Conservation (phyloP, 345 rosid genomes). For the Leavenworthia alabamica region DNA sequence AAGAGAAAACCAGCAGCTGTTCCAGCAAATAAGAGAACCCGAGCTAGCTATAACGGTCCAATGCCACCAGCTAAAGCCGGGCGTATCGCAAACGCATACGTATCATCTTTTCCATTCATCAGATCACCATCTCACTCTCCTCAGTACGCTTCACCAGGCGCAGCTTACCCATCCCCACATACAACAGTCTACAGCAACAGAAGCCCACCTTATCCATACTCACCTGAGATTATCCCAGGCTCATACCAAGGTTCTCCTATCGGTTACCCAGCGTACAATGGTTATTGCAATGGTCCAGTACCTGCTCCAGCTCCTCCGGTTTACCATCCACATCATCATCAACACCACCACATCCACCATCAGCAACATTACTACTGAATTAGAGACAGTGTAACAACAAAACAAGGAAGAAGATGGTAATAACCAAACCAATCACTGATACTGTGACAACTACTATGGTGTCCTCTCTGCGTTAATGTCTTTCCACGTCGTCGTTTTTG, state of each 20-base stretch:
- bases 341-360: conserved; percentile 30
- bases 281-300: conserved; percentile 28
- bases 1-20: conserved; percentile 76
- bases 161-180: conserved; percentile 60
- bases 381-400: conserved; percentile 25
- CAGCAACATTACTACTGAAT: conserved; percentile 38
- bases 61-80: conserved; percentile 99
- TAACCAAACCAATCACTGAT: conserved; percentile 30
- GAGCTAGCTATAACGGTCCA: conserved; percentile 84
- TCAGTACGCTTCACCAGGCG: conserved; percentile 57
- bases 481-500: too few species aligned
- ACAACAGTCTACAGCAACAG: conserved; percentile 30
- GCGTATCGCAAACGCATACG: conserved; percentile 82
- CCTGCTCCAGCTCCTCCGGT: conserved; percentile 33
- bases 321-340: too few species aligned
- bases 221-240: conserved; percentile 22
- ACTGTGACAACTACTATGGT: conserved; percentile 22
- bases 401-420: conserved; percentile 16
- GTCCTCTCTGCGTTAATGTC: too few species aligned
- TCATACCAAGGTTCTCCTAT: conserved; percentile 35
- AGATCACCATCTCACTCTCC: conserved; percentile 83
- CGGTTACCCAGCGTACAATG: conserved; percentile 26
- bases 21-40: conserved; percentile 88
- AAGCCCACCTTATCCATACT: conserved; percentile 31
- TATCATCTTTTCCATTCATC: conserved; percentile 81